phyloP scores from a whole-genome alignment of 768 basidiomycete species.

The Boletus sensibilis region DNA sequence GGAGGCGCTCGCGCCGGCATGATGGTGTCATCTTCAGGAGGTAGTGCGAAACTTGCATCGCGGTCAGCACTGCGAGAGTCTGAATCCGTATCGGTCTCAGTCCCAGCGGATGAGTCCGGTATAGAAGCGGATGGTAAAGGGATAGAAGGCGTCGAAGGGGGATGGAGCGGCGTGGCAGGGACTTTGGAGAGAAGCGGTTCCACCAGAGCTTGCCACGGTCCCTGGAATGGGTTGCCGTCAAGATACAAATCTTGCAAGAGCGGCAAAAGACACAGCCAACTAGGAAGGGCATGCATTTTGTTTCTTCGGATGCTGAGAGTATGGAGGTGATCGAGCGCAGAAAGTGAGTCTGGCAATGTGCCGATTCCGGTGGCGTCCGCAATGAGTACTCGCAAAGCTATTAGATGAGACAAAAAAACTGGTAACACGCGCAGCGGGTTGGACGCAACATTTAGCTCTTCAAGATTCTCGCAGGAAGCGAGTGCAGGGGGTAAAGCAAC shows the following conservation, averaged over 20 bases:
- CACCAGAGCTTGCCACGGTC: constrained; percentile 87
- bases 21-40: constrained; percentile 70
- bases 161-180: constrained; percentile 60
- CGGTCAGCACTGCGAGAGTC: constrained; percentile 45
- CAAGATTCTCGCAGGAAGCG: constrained; percentile 74
- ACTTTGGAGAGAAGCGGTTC: constrained; percentile 74
- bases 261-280: constrained; percentile 90
- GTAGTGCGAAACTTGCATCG: constrained; percentile 27
- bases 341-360: constrained; percentile 73
- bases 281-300: constrained; percentile 83
- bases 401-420: constrained; percentile 74
- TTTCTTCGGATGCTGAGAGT: constrained; percentile 89
- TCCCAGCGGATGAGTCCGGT: constrained; percentile 43
- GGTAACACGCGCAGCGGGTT: constrained; percentile 94
- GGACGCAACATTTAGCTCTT: constrained; percentile 90
- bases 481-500: constrained; percentile 81
- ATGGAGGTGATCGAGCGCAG: constrained; percentile 75
- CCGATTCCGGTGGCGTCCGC: constrained; percentile 87
- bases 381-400: constrained; percentile 80
- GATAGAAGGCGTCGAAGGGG: constrained; percentile 62
- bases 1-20: constrained; percentile 58
- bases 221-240: constrained; percentile 96
- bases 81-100: constrained; percentile 55
- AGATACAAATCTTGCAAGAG: constrained; percentile 83
- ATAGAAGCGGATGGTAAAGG: constrained; percentile 49